Evolutionary conservation across 192 early-diverging fungal genomes (phyloP).

Genomic region (Rhizoclosmatium sp.): DNA sequence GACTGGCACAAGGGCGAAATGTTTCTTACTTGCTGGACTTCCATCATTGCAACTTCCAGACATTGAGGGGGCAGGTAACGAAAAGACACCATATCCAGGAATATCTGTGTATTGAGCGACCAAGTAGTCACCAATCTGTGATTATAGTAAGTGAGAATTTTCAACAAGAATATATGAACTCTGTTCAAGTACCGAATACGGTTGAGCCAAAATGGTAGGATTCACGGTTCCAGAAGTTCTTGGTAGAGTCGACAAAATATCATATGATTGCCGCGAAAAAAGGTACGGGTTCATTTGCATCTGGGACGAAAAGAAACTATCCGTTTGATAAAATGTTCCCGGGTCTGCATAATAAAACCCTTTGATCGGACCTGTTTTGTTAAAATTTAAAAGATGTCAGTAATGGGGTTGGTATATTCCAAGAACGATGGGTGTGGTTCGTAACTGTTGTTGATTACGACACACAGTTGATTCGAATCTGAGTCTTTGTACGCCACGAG

Average conservation of each 20-base stretch:
- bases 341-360: constrained; percentile 36
- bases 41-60: constrained; percentile 31
- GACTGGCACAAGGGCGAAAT: background rate
- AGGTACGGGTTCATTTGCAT: constrained; percentile 26
- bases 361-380: constrained; percentile 27
- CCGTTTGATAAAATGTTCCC: constrained; percentile 12
- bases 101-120: constrained; percentile 5
- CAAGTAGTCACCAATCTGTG: constrained; percentile 8
- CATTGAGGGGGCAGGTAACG: constrained; percentile 18
- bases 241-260: constrained; percentile 7
- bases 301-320: constrained; percentile 23
- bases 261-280: background rate
- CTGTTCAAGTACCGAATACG: constrained; percentile 29
- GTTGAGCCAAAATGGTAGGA: constrained; percentile 1
- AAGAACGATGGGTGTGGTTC: background rate
- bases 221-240: constrained; percentile 16
- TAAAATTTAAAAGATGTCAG: background rate
- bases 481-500: constrained; percentile 4
- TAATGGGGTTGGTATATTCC: background rate
- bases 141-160: background rate
- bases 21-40: constrained; percentile 33
- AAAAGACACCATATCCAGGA: constrained; percentile 2
- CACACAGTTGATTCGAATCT: constrained; percentile 26
- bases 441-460: constrained; percentile 33
- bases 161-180: constrained; percentile 4